Evolutionary conservation across 371 early-diverging fungal genomes (phyloP), one percentile per base, ranked within the genome.

Genomic region (Mucor velutinosus): DNA sequence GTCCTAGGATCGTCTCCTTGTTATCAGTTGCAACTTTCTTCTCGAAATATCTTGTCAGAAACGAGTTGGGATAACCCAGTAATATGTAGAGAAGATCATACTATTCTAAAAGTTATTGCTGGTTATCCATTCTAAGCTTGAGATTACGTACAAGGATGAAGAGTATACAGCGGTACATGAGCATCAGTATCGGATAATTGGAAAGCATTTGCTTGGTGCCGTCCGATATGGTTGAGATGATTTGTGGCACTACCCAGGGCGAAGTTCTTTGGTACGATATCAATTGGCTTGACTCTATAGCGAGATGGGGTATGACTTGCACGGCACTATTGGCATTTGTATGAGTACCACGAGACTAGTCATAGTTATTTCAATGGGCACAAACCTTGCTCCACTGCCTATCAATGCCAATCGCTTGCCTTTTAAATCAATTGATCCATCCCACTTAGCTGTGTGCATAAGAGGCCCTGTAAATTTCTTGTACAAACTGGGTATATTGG

Each of bases 341-440:
- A 19, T 53, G 7, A 23, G 23, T 53, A 53, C 6, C 0, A 1
- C 1, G 4, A 6, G 25, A n/a, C 21, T 49, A 49, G 21, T 14
- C 8, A 0, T 51, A 11, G 11, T 1, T 4, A 43, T 7, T 8
- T 7, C 35, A 12, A 3, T 1, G 25, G 2, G 10, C 76, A 41
- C 41, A 41, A 41, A 85, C 84, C 85, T 82, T 21, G 87, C 75
- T 51, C 87, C 85, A 63, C 84, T 83, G 12, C 87, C 87, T 58
- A 86, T 67, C 7, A 86, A 66, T 27, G 84, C 87, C 3, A 86
- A 74, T 2, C 77, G 76, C 65, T 85, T 86, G 68, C 73, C 67
- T 19, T 77, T 80, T 56, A 81, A 68, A 61, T 85, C 84, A 49
- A 72, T 58, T 6, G 66, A 58, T n/a, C 68, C 57, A 60, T 86